phyloP scores from a whole-genome alignment of 768 basidiomycete species.

The Cystofilobasidium macerans region DNA sequence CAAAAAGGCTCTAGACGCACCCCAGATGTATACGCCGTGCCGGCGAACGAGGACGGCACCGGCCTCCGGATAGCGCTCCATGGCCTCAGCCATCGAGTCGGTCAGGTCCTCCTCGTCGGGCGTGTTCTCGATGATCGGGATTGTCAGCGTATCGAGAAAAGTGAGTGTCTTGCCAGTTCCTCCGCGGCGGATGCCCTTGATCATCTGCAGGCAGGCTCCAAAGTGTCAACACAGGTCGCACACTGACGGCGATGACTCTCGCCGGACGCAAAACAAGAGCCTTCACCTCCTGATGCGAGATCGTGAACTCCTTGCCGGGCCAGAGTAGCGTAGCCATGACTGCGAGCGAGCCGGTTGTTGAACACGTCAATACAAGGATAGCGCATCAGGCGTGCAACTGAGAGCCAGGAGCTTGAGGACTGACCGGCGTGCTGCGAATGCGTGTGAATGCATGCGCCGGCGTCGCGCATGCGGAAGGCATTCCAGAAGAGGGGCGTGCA shows the following conservation, averaged over 20 bases:
- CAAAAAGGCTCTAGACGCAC: slow-evolving; percentile 38
- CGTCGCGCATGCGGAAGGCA: slow-evolving; percentile 64
- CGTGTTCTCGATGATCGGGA: slow-evolving; percentile 86
- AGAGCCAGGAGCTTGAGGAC: slow-evolving; percentile 18
- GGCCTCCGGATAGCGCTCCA: slow-evolving; percentile 66
- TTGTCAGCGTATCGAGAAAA: slow-evolving; percentile 70
- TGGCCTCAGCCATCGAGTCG: slow-evolving; percentile 77
- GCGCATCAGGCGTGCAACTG: neutral
- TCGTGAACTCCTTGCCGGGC: slow-evolving; percentile 57
- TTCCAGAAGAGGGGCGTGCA: slow-evolving; percentile 91
- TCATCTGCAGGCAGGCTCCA: slow-evolving; percentile 51
- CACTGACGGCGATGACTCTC: neutral
- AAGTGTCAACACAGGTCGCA: neutral
- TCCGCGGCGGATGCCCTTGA: slow-evolving; percentile 70
- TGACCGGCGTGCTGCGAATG: slow-evolving; percentile 64
- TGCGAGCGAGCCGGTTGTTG: slow-evolving; percentile 31
- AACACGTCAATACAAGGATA: neutral
- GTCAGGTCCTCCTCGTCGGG: slow-evolving; percentile 80
- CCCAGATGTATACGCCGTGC: slow-evolving; percentile 80
- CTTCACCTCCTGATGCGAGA: slow-evolving; percentile 61
- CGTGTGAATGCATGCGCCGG: slow-evolving; percentile 81
- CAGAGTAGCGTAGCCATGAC: slow-evolving; percentile 79
- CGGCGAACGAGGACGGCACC: slow-evolving; percentile 64
- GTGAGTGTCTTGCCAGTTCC: slow-evolving; percentile 66
- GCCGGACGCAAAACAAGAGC: neutral